Base-by-base conservation (phyloP, 225 moss, liverwort and hornwort species). In the Marchantia paleacea region DNA sequence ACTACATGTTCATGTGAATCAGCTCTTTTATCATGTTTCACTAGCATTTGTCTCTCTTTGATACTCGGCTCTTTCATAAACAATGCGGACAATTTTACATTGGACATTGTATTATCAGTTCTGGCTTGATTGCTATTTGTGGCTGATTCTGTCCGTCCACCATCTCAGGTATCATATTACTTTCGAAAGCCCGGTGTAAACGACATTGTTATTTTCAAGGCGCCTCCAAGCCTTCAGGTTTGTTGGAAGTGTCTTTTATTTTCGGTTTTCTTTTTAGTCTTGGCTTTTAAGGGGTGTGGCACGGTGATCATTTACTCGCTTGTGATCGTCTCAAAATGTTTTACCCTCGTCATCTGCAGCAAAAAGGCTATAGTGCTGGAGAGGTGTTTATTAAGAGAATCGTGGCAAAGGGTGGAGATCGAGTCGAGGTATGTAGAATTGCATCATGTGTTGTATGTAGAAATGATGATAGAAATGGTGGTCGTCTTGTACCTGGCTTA, bases 381-480 rank as follows among this genome's bases (percentile, higher is more conserved):
- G 95, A 99, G 77, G 99, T 99, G 1, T 99, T 99, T 77, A 92
- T 99, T 55, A 99, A 99, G 83, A 88, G 99, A 58, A 89, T 99
- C 71, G 88, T 99, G 79, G 99, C 99, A 20, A 86, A 88, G 81
- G 91, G 90, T 63, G 99, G 99, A 10, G 95, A 99, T 62, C 75
- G 91, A 25, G 92, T 99, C 47, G 94, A 94, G 95, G 99, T 95
- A 65, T 58, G 73, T 78, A 18, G n/a, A 20, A 24, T 24, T 64
- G 39, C 57, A 57, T 12, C 2, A 1, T 4, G 57, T 57, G 14
- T 57, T 57, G 1, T 57, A 57, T 57, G 57, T 13, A 9, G 6
- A 57, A 4, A 57, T 57, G 57, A 2, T 12, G 57, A 9, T 57
- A 57, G 57, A 13, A 1, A 57, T 2, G 10, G 15, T 55, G 15